A percentile compares a stretch with the other conserved stretches of the same genome.
Evolutionary conservation across 805 yeast genomes (phyloP).

Genomic region (Lipomyces sp.): DNA sequence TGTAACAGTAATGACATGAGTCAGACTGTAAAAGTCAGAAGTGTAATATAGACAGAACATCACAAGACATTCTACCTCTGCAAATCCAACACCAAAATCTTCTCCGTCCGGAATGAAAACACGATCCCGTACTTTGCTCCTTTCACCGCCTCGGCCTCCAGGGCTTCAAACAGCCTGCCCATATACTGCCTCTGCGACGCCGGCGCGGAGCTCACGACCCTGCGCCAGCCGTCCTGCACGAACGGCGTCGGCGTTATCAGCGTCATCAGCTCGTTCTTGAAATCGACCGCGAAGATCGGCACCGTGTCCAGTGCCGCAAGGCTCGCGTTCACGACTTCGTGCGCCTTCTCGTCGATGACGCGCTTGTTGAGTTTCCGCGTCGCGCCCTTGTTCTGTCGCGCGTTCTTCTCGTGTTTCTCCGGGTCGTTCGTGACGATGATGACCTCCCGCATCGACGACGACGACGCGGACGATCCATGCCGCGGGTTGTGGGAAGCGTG

Average conservation of each 20-base stretch:
- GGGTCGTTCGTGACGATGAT: slow-evolving; percentile 74
- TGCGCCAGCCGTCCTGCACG: slow-evolving; percentile 64
- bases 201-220: slow-evolving; percentile 78
- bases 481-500: not conserved
- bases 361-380: slow-evolving; percentile 44
- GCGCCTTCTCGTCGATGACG: slow-evolving; percentile 56
- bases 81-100: slow-evolving; percentile 63
- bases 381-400: slow-evolving; percentile 71
- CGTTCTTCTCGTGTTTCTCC: slow-evolving; percentile 57
- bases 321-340: slow-evolving; percentile 54
- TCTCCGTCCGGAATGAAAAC: slow-evolving; percentile 73
- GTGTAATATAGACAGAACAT: not conserved
- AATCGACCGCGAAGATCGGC: slow-evolving; percentile 75
- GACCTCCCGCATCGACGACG: slow-evolving; percentile 48
- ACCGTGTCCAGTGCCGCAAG: slow-evolving; percentile 57
- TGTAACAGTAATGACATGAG: too few species aligned
- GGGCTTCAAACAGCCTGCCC: slow-evolving; percentile 63
- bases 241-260: slow-evolving; percentile 75
- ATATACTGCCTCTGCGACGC: slow-evolving; percentile 79
- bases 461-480: not conserved
- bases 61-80: slow-evolving; percentile 36
- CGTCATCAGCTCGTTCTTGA: slow-evolving; percentile 78
- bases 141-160: slow-evolving; percentile 47
- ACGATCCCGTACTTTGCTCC: slow-evolving; percentile 78
- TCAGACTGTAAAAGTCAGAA: not conserved